A percentile compares a stretch with the other conserved stretches of the same genome.
Evolutionary conservation across 2,329 filamentous ascomycete species (phyloP).

Genomic region (Trichoderma asperellum): DNA sequence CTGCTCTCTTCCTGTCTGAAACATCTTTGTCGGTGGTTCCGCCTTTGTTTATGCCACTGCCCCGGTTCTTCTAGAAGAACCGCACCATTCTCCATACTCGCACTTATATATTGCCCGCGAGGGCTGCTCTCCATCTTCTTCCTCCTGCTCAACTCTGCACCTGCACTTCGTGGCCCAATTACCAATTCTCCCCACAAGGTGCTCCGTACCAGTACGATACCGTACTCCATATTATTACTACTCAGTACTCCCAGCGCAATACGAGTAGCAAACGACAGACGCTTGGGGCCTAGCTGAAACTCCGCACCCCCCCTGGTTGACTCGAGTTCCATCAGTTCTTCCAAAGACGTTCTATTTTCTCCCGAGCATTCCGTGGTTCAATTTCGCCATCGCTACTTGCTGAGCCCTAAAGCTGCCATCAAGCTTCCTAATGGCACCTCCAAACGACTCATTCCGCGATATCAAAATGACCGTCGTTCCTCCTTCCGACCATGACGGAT

Average conservation of each 20-base stretch:
- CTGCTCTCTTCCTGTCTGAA: slow-evolving; percentile 5
- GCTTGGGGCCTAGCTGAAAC: slow-evolving; percentile 14
- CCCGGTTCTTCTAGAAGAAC: slow-evolving; percentile 8
- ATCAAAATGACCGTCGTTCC: slow-evolving; percentile 33
- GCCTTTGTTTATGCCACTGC: slow-evolving; percentile 3
- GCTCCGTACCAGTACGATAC: slow-evolving; percentile 2
- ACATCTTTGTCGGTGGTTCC: slow-evolving; percentile 9
- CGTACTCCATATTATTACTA: background rate
- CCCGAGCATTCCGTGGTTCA: background rate
- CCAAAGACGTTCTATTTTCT: slow-evolving; percentile 9
- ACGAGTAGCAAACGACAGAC: slow-evolving; percentile 1
- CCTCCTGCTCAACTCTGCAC: background rate
- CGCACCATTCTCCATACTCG: background rate
- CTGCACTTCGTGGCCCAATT: background rate
- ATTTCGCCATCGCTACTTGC: background rate
- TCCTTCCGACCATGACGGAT: slow-evolving; percentile 37
- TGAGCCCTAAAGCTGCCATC: background rate
- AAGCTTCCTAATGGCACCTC: slow-evolving; percentile 14
- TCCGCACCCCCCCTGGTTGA: slow-evolving; percentile 12
- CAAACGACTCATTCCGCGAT: slow-evolving; percentile 34
- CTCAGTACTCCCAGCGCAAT: slow-evolving; percentile 12
- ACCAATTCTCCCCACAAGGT: background rate
- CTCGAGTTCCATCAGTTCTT: slow-evolving; percentile 7
- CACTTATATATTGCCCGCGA: slow-evolving; percentile 12
- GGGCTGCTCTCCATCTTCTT: slow-evolving; percentile 1